Percentiles rank a stretch among this genome's conserved stretches.
Conservation (phyloP, 2,329 filamentous ascomycete genomes). For the Monosporascus sp. region DNA sequence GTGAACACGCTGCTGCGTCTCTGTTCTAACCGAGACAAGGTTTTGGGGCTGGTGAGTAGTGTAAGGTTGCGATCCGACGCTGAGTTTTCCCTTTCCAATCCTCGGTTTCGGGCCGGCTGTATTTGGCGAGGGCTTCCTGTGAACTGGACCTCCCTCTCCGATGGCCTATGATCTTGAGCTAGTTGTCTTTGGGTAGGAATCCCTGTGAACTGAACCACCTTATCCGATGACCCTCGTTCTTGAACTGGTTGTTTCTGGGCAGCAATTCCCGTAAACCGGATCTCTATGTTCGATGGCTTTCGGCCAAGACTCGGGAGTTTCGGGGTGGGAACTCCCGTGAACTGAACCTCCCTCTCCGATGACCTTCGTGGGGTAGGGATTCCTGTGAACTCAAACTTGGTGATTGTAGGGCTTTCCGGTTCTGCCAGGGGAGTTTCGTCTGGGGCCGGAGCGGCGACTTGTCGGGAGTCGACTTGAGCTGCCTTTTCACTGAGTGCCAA, state of each 20-base stretch:
- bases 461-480: conserved; percentile 29
- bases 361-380: conserved; percentile 16
- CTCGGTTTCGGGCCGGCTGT: background rate
- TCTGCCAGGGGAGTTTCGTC: conserved; percentile 25
- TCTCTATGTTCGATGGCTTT: conserved; percentile 1
- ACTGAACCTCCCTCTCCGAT: conserved; percentile 22
- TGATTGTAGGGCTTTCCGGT: conserved; percentile 37
- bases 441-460: conserved; percentile 18
- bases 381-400: conserved; percentile 29
- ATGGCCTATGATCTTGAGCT: conserved; percentile 16
- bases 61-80: conserved; percentile 34
- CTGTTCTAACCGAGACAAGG: conserved; percentile 49
- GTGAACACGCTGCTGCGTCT: conserved; percentile 43
- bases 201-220: too few relatives aligned
- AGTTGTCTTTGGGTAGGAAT: too few relatives aligned
- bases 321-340: conserved; percentile 3
- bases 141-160: background rate
- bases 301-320: conserved; percentile 5
- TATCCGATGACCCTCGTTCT: too few relatives aligned
- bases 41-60: conserved; percentile 39
- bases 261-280: conserved; percentile 17
- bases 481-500: conserved; percentile 69
- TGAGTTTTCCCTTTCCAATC: background rate
- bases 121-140: background rate
- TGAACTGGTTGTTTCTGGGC: conserved; percentile 31